phyloP scores from a whole-genome alignment of 192 early-diverging fungal genomes.

The Backusella tarrabulga region DNA sequence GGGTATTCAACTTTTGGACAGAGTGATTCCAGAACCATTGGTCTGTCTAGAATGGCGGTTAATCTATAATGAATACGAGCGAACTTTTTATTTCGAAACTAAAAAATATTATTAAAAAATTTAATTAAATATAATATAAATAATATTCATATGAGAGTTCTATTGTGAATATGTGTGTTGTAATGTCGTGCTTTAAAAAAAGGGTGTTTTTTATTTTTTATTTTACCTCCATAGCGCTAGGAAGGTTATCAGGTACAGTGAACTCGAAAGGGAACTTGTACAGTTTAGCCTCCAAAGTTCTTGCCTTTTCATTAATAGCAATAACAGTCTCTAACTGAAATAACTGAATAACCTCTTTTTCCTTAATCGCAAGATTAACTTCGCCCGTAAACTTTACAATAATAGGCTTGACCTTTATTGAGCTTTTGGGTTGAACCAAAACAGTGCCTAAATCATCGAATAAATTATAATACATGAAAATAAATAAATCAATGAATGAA shows the following conservation, averaged over 20 bases:
- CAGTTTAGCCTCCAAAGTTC: constrained; percentile 21
- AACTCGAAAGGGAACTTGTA: constrained; percentile 39
- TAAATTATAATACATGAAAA: neutral
- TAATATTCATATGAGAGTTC: neutral
- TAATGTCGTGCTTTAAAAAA: constrained; percentile 1
- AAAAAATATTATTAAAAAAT: neutral
- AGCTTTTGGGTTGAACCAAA: constrained; percentile 25
- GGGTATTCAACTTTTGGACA: constrained; percentile 27
- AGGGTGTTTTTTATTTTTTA: neutral
- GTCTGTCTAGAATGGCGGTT: constrained; percentile 31
- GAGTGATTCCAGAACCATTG: constrained; percentile 30
- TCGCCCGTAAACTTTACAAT: constrained; percentile 28
- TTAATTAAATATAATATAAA: neutral
- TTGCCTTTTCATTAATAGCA: constrained; percentile 11
- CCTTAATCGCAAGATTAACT: constrained; percentile 18
- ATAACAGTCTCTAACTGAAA: constrained; percentile 22
- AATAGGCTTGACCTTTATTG: constrained; percentile 33
- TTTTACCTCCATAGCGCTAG: constrained; percentile 34
- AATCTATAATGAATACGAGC: constrained; percentile 21
- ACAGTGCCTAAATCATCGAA: constrained; percentile 28
- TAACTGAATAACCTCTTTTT: constrained; percentile 24
- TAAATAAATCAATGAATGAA: neutral
- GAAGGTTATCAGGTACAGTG: constrained; percentile 32
- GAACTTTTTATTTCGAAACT: constrained; percentile 2
- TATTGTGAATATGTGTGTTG: neutral